Conservation (phyloP, 2,329 filamentous ascomycete species). For the Lecanicillium sp. region DNA sequence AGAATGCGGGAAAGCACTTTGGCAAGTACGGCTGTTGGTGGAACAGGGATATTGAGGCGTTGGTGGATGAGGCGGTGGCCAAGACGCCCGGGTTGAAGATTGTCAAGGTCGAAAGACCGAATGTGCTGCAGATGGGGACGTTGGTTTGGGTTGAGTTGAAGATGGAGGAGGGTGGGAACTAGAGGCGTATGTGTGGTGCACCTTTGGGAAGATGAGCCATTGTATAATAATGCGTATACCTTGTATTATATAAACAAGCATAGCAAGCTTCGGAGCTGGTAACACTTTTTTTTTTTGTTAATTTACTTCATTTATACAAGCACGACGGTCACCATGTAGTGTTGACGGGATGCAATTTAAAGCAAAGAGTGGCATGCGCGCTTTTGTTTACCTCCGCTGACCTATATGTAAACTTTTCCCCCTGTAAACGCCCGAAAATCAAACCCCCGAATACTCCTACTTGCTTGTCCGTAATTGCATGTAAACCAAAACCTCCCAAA, state of each 20-base stretch:
- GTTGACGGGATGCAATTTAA: not conserved
- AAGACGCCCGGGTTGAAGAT: constrained; percentile 47
- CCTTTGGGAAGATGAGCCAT: not conserved
- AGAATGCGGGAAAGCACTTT: constrained; percentile 46
- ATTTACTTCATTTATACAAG: too few relatives aligned
- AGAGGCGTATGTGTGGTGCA: not conserved
- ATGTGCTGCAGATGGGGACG: constrained; percentile 46
- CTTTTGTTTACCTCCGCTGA: constrained; percentile 6
- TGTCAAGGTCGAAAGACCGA: constrained; percentile 43
- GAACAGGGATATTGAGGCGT: constrained; percentile 53
- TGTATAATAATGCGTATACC: too few relatives aligned
- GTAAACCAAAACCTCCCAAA: constrained; percentile 14
- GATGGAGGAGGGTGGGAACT: constrained; percentile 18
- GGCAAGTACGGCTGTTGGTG: constrained; percentile 58
- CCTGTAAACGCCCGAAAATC: not conserved
- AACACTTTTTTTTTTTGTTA: too few relatives aligned
- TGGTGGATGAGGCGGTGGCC: constrained; percentile 41
- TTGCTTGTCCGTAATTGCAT: constrained; percentile 12
- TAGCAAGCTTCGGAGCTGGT: too few relatives aligned
- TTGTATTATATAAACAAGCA: too few relatives aligned
- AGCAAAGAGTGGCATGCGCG: constrained; percentile 4
- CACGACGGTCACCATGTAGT: too few relatives aligned
- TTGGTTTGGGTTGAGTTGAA: constrained; percentile 50
- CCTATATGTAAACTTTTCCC: not conserved
- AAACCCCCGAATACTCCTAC: not conserved